Evolutionary conservation across 352 stramenopile species (phyloP).

Genomic region (Phytophthora multivora): DNA sequence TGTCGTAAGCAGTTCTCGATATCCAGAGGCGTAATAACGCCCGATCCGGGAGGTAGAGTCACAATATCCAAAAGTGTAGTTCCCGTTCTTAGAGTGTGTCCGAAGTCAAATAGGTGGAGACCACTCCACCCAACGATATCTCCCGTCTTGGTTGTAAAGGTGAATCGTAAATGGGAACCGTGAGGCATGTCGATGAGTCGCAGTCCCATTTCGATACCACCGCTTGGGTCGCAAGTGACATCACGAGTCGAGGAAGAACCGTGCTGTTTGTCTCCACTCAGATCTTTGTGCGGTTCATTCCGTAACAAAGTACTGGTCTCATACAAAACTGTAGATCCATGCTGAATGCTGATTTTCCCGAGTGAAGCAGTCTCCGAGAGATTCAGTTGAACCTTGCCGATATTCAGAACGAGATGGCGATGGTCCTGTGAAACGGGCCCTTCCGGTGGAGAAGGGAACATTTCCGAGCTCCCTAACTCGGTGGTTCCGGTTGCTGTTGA

Average conservation of each 20-base stretch:
- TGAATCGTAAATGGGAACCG: slow-evolving; percentile 70
- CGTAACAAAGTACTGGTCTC: slow-evolving; percentile 30
- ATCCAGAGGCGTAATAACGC: slow-evolving; percentile 58
- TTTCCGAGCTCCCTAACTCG: slow-evolving; percentile 20
- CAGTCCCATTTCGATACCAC: slow-evolving; percentile 41
- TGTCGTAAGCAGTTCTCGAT: slow-evolving; percentile 74
- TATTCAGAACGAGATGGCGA: slow-evolving; percentile 30
- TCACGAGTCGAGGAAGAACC: slow-evolving; percentile 16
- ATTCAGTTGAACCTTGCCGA: slow-evolving; percentile 25
- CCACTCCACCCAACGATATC: slow-evolving; percentile 63
- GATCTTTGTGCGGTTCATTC: slow-evolving; percentile 14
- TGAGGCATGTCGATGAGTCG: slow-evolving; percentile 73
- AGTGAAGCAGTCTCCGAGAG: slow-evolving; percentile 13
- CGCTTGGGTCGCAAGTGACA: slow-evolving; percentile 31
- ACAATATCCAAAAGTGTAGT: slow-evolving; percentile 55
- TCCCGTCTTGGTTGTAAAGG: slow-evolving; percentile 51
- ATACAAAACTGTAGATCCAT: slow-evolving; percentile 36
- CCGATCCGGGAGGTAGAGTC: slow-evolving; percentile 15
- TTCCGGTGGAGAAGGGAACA: slow-evolving; percentile 40
- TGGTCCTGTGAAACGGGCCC: slow-evolving; percentile 31
- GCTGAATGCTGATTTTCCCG: slow-evolving; percentile 38
- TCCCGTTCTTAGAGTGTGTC: slow-evolving; percentile 66
- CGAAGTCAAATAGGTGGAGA: slow-evolving; percentile 83
- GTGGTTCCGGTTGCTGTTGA: not conserved
- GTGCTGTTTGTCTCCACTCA: slow-evolving; percentile 10